Conservation (phyloP, 345 rosid species). For the Brassica nigra region DNA sequence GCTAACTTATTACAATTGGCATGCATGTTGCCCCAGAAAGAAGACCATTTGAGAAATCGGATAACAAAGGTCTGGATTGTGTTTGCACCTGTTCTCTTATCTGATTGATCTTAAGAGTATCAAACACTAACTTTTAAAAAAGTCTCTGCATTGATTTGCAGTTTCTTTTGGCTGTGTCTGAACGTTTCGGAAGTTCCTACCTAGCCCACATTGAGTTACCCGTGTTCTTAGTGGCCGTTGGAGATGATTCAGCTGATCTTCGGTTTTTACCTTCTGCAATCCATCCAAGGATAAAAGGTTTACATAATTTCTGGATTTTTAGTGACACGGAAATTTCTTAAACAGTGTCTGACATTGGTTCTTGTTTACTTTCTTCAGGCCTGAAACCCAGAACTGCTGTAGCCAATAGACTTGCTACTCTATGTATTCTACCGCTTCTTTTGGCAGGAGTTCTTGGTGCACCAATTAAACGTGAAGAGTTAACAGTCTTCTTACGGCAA, state of each 20-base stretch:
- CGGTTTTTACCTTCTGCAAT: conserved; percentile 59
- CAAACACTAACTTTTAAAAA: neutral
- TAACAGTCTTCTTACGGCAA: conserved; percentile 74
- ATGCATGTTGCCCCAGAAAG: conserved; percentile 84
- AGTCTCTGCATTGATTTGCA: conserved; percentile 43
- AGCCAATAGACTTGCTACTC: conserved; percentile 70
- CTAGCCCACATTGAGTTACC: conserved; percentile 83
- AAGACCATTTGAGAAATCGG: conserved; percentile 82
- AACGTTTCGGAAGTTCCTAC: conserved; percentile 72
- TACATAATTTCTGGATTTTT: conserved; percentile 26
- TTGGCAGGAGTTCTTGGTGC: conserved; percentile 94
- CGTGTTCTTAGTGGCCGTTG: conserved; percentile 82
- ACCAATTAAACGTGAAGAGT: conserved; percentile 65
- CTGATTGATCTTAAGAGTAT: neutral
- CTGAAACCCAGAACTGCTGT: conserved; percentile 81
- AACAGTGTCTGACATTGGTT: conserved; percentile 25
- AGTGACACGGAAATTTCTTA: conserved; percentile 6
- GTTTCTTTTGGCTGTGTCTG: conserved; percentile 81
- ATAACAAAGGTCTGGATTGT: conserved; percentile 64
- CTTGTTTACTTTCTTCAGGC: conserved; percentile 52
- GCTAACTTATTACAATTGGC: conserved; percentile 75
- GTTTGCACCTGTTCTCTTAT: conserved; percentile 17
- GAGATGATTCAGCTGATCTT: conserved; percentile 83
- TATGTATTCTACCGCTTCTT: conserved; percentile 85
- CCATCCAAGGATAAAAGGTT: conserved; percentile 75